These are phyloP conservation scores for Vitis hybrid DNA, from an alignment of 177 flowering plant genomes.

Conservation along the genomic window DNA sequence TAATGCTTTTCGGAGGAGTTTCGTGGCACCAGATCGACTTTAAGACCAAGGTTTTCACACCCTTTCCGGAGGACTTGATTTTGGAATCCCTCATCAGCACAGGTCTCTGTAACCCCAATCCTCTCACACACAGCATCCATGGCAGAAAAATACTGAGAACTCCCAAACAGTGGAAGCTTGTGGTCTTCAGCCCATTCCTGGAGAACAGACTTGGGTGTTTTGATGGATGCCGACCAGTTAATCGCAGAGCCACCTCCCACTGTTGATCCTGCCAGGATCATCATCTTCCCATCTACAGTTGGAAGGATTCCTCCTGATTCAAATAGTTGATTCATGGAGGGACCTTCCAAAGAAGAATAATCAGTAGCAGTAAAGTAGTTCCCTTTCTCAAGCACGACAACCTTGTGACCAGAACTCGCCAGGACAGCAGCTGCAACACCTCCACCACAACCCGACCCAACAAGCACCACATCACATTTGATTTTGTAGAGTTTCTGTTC, in stretches of 20 bases:
- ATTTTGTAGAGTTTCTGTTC: conserved; percentile 31
- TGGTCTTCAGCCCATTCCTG: conserved; percentile 55
- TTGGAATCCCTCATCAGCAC: conserved; percentile 63
- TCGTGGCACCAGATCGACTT: conserved; percentile 49
- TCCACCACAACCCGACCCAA: conserved; percentile 81
- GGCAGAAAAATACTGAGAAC: conserved; percentile 47
- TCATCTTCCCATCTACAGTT: conserved; percentile 30
- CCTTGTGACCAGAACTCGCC: conserved; percentile 59
- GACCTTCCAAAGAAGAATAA: conserved; percentile 66
- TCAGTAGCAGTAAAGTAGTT: conserved; percentile 51
- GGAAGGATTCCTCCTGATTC: conserved; percentile 55
- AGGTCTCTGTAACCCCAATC: conserved; percentile 58
- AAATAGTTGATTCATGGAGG: conserved; percentile 47
- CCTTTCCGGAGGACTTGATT: conserved; percentile 69
- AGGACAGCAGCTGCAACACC: conserved; percentile 77
- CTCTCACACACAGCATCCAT: conserved; percentile 69
- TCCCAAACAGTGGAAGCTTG: conserved; percentile 44
- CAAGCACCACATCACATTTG: conserved; percentile 61
- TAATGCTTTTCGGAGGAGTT: conserved; percentile 64
- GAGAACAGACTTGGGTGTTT: conserved; percentile 49
- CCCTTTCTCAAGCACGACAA: conserved; percentile 71
- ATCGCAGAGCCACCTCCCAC: conserved; percentile 84
- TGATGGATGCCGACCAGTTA: conserved; percentile 78
- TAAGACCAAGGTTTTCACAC: conserved; percentile 59
- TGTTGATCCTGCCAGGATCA: conserved; percentile 61